A percentile compares a stretch with the other conserved stretches of the same genome.
Evolutionary conservation across 2,329 filamentous ascomycete species (phyloP).

Genomic region (Epichloe elymi): DNA sequence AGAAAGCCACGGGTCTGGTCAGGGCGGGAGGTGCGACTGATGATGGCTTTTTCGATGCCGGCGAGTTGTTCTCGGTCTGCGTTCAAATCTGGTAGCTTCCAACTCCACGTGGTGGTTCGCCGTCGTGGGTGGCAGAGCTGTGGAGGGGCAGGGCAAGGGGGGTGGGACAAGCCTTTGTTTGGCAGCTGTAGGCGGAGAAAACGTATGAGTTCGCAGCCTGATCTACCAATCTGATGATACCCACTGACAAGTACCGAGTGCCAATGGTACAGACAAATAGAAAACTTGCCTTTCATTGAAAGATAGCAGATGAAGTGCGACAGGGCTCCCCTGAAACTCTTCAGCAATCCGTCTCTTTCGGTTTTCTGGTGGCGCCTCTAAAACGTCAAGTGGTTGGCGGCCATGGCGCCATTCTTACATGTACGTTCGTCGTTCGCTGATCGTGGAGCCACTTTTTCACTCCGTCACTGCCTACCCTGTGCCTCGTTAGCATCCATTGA

Average conservation of each 20-base stretch:
- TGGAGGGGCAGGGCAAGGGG: not conserved
- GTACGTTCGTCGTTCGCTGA: not conserved
- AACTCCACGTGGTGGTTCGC: constrained; percentile 1
- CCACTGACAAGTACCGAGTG: too few species aligned
- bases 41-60: not conserved
- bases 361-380: too few species aligned
- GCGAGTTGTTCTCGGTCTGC: not conserved
- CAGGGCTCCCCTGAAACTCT: too few species aligned
- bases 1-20: not conserved
- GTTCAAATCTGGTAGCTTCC: not conserved
- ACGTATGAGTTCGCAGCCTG: too few species aligned
- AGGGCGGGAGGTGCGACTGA: not conserved
- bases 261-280: too few species aligned
- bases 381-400: not conserved
- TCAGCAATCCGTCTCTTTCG: not conserved
- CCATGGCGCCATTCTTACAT: too few species aligned
- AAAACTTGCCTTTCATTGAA: too few species aligned
- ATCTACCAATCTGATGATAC: too few species aligned
- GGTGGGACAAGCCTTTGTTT: too few species aligned
- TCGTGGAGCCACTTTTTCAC: not conserved
- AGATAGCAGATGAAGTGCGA: too few species aligned
- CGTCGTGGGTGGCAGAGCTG: not conserved
- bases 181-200: not conserved
- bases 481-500: not conserved
- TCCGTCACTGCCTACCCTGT: not conserved